Evolutionary conservation across 768 basidiomycete genomes (phyloP), one percentile per base, ranked within the genome.

Genomic region (Pulveroboletus frians): DNA sequence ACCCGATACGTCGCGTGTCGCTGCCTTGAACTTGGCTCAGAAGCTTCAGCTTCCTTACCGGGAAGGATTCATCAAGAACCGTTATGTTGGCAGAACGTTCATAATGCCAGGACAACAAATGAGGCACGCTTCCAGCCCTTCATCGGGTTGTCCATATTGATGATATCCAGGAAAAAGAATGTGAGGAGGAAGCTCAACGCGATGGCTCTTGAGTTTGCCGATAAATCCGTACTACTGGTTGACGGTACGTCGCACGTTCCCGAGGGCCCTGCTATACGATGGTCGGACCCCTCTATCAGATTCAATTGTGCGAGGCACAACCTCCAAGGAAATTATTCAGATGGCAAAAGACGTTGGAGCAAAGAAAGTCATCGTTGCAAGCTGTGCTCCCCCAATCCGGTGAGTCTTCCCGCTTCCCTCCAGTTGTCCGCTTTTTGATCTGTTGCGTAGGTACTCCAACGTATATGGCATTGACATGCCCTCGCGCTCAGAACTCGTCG

Each of bases 391-490:
- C 6, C 92, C 96, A 1, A 98, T 99, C 59, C 81, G 94, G 81
- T 90, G 52, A 36, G 74, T 58, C 11, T 18, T 27, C 2, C 7
- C 15, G 3, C 43, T 43, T 5, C 13, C 34, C 15, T 27, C 27
- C 10, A 18, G 40, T 35, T 29, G 43, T 18, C 7, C 32, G 50
- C 9, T 15, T 30, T 39, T 51, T 23, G 32, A 62, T 51, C 18
- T 36, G 17, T 6, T 35, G 9, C 11, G 2, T 49, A 90, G 91
- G 23, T 80, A 83, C 65, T 85, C 93, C 5, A 96, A 98, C 63
- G 96, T 99, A 5, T 98, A 99, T 68, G 96, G 96, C 17, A 99
- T 99, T 64, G 96, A 99, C 72, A 99, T 98, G 96, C 95, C 96
- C 27, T 92, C 93, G 4, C 83, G 91, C n/a, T 71, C 75, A 31